These are phyloP conservation scores for Epithele typhae DNA, from an alignment of 768 basidiomycete genomes.

Conservation along the genomic window DNA sequence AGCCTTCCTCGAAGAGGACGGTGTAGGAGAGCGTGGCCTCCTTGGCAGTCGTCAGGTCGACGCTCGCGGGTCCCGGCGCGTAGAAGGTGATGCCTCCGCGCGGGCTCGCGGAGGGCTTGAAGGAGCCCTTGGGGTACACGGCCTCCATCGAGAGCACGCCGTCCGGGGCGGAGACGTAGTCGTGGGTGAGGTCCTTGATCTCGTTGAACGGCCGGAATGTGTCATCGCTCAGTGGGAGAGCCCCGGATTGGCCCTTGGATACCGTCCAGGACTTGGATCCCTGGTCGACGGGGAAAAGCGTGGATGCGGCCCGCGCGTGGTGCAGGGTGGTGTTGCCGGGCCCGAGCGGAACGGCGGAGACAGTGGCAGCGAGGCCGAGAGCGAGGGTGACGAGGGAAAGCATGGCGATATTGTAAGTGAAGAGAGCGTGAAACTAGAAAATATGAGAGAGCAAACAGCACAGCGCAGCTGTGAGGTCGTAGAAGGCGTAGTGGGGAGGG, in stretches of 20 bases:
- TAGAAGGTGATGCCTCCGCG: slow-evolving; percentile 70
- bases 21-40: slow-evolving; percentile 62
- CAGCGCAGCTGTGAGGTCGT: slow-evolving; percentile 1
- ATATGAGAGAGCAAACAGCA: background rate
- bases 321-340: background rate
- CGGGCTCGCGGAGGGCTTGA: slow-evolving; percentile 40
- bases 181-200: slow-evolving; percentile 20
- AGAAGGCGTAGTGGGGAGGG: background rate
- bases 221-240: slow-evolving; percentile 21
- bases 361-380: slow-evolving; percentile 12
- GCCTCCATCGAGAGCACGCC: slow-evolving; percentile 20
- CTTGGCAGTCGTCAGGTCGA: slow-evolving; percentile 58
- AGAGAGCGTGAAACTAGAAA: background rate
- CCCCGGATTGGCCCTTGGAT: slow-evolving; percentile 8
- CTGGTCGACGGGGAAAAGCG: slow-evolving; percentile 23
- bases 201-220: slow-evolving; percentile 20
- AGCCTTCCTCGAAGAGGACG: slow-evolving; percentile 57
- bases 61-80: slow-evolving; percentile 47
- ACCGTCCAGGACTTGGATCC: slow-evolving; percentile 22
- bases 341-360: slow-evolving; percentile 9
- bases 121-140: slow-evolving; percentile 41
- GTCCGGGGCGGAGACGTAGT: slow-evolving; percentile 19
- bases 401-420: slow-evolving; percentile 1
- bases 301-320: background rate
- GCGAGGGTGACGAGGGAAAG: slow-evolving; percentile 5